phyloP scores from a whole-genome alignment of 2,329 filamentous ascomycete species.

The Talaromyces sp. region DNA sequence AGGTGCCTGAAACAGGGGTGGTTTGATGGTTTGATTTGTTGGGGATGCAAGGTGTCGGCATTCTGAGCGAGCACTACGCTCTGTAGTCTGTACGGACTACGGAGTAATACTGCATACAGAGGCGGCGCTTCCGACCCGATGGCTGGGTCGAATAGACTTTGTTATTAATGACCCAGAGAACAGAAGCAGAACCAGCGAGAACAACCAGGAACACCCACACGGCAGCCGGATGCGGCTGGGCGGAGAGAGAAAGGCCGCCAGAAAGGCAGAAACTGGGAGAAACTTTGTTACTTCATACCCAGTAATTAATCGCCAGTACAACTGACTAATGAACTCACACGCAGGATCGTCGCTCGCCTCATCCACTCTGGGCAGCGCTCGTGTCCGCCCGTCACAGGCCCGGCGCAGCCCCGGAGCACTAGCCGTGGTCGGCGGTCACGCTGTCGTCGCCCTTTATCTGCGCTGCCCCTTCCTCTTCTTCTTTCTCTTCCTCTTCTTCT shows the following conservation, averaged over 20 bases:
- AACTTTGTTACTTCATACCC: no score
- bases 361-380: conserved; percentile 11
- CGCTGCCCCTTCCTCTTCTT: background rate
- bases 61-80: background rate
- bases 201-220: no score
- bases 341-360: conserved; percentile 12
- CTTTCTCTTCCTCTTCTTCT: background rate
- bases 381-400: conserved; percentile 11
- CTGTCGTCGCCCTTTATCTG: conserved; percentile 10
- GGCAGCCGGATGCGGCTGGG: background rate
- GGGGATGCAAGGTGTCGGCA: background rate
- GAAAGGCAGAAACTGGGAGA: background rate
- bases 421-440: conserved; percentile 3
- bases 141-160: background rate
- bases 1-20: no score
- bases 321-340: background rate
- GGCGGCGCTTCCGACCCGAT: background rate
- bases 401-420: background rate
- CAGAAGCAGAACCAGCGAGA: background rate
- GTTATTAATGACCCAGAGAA: background rate
- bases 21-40: no score
- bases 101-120: no score
- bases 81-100: no score
- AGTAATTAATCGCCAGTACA: no score
- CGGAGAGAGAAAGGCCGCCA: no score